phyloP scores from a whole-genome alignment of 139 green algal species.

The Pleodorina starrii region DNA sequence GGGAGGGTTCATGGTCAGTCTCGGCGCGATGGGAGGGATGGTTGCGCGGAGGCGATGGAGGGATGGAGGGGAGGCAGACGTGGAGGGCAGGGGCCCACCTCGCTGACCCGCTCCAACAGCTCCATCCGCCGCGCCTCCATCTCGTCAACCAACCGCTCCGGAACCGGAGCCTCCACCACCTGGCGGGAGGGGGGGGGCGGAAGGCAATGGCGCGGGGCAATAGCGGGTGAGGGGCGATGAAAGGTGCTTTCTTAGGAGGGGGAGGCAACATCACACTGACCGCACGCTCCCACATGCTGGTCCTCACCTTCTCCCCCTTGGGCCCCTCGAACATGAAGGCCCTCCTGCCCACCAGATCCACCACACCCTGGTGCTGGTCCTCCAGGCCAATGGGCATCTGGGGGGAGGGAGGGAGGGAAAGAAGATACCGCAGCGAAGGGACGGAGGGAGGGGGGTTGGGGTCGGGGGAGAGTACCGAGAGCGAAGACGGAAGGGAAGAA shows the following conservation, averaged over 20 bases:
- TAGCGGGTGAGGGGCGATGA: too few relatives aligned
- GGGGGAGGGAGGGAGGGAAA: not conserved
- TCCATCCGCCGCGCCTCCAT: slow-evolving; percentile 74
- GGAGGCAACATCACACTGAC: too few relatives aligned
- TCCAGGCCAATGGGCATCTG: slow-evolving; percentile 94
- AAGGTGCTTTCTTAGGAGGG: too few relatives aligned
- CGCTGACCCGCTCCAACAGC: slow-evolving; percentile 63
- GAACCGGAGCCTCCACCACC: slow-evolving; percentile 80
- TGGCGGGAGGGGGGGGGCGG: slow-evolving; percentile 19
- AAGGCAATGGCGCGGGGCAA: too few relatives aligned
- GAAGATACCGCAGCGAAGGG: not conserved
- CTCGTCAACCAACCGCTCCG: slow-evolving; percentile 72
- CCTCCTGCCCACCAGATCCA: slow-evolving; percentile 89
- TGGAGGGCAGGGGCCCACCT: slow-evolving; percentile 2
- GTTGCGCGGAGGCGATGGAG: not conserved
- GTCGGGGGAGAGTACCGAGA: not conserved
- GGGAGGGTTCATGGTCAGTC: not conserved
- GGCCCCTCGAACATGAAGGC: slow-evolving; percentile 83
- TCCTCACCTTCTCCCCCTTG: slow-evolving; percentile 77
- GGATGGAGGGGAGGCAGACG: not conserved
- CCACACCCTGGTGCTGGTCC: slow-evolving; percentile 88
- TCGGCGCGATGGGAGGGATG: not conserved
- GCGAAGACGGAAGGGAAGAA: too few relatives aligned
- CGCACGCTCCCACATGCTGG: too few relatives aligned
- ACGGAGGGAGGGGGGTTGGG: not conserved